Percentiles rank a stretch among this genome's conserved stretches.
Conservation (phyloP, 108 stramenopile species). For the Cyclotella kingstonii region DNA sequence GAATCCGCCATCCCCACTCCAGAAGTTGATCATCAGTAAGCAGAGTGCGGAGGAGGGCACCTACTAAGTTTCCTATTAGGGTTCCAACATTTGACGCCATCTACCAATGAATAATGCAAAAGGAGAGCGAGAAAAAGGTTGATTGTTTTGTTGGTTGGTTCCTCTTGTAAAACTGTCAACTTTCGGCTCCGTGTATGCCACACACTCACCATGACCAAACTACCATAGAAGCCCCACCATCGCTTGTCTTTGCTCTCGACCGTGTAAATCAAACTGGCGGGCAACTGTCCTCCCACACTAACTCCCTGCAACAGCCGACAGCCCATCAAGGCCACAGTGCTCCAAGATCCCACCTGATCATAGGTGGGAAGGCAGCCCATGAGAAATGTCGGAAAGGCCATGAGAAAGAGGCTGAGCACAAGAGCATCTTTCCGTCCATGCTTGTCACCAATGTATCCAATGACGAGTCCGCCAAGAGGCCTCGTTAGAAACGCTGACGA, state of each 20-base stretch:
- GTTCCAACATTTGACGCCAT: conserved; percentile 59
- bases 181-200: no score
- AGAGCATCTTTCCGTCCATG: conserved; percentile 75
- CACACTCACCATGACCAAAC: conserved; percentile 48
- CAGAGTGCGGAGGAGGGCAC: conserved; percentile 47
- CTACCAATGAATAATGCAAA: not conserved
- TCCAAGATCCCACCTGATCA: conserved; percentile 51
- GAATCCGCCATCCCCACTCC: conserved; percentile 68
- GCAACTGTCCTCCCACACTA: conserved; percentile 85
- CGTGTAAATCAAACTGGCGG: conserved; percentile 68
- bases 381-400: conserved; percentile 79
- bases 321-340: conserved; percentile 62
- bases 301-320: conserved; percentile 85
- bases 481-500: conserved; percentile 71
- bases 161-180: no score
- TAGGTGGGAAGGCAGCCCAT: conserved; percentile 88
- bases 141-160: no score
- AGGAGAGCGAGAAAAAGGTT: no score
- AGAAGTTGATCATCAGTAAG: conserved; percentile 58
- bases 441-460: conserved; percentile 73
- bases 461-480: conserved; percentile 72
- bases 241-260: conserved; percentile 49
- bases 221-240: conserved; percentile 70
- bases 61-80: conserved; percentile 56
- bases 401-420: conserved; percentile 61